phyloP scores from a whole-genome alignment of 441 rosid genomes.

The Manihot esculenta region DNA sequence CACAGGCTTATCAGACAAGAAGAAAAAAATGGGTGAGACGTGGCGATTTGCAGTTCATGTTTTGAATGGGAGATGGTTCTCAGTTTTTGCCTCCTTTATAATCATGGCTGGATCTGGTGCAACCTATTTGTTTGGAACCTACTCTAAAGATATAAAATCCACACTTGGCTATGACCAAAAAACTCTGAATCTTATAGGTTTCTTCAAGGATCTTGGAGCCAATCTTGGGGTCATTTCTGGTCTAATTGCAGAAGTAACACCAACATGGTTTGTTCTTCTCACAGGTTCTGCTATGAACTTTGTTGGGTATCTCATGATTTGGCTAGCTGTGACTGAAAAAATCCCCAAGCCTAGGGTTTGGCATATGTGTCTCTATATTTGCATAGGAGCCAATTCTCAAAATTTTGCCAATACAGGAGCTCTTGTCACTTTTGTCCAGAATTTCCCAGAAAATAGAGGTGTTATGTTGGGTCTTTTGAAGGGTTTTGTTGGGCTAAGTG shows the following conservation, averaged over 20 bases:
- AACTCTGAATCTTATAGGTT: constrained; percentile 71
- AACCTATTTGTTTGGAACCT: constrained; percentile 35
- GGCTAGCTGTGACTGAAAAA: constrained; percentile 64
- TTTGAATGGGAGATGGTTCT: constrained; percentile 38
- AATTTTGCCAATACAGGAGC: constrained; percentile 86
- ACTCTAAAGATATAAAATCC: constrained; percentile 33
- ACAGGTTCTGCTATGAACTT: constrained; percentile 78
- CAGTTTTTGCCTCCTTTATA: constrained; percentile 37
- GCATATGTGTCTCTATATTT: constrained; percentile 83
- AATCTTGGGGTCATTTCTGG: constrained; percentile 77
- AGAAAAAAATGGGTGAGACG: constrained; percentile 40
- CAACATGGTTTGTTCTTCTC: constrained; percentile 76
- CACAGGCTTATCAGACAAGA: background rate
- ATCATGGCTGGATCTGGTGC: constrained; percentile 45
- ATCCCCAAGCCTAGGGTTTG: constrained; percentile 64
- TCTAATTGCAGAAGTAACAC: constrained; percentile 71
- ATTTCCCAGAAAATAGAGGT: constrained; percentile 87
- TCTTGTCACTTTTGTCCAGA: constrained; percentile 75
- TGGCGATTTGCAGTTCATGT: constrained; percentile 26
- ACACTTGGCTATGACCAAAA: constrained; percentile 77
- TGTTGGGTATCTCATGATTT: constrained; percentile 77
- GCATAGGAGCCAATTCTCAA: constrained; percentile 79
- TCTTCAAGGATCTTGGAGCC: constrained; percentile 87
- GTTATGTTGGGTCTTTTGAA: constrained; percentile 72
- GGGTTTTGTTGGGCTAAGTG: constrained; percentile 84